Evolutionary conservation across 352 stramenopile species (phyloP).

Genomic region (Phytophthora tentaculata): DNA sequence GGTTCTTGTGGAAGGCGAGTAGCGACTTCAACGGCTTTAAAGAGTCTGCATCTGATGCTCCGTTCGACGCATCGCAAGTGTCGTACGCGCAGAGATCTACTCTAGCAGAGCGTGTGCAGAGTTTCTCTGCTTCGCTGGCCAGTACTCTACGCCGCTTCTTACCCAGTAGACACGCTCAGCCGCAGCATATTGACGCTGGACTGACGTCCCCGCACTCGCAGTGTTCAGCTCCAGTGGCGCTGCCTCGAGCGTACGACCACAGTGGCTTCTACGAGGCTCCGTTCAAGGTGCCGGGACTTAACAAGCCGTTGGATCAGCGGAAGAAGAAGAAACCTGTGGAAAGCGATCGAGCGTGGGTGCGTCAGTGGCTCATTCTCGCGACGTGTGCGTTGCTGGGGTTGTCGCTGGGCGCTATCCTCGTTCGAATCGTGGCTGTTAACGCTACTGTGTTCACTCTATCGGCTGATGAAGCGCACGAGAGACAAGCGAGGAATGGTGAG

Average conservation of each 20-base stretch:
- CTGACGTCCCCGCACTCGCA: constrained; percentile 56
- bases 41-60: constrained; percentile 4
- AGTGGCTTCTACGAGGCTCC: constrained; percentile 46
- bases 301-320: constrained; percentile 25
- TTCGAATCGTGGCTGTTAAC: constrained; percentile 30
- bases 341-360: constrained; percentile 18
- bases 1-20: constrained; percentile 25
- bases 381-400: constrained; percentile 43
- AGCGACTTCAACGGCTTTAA: constrained; percentile 25
- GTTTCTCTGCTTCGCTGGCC: constrained; percentile 46
- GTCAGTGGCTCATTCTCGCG: constrained; percentile 38
- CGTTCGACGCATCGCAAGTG: constrained; percentile 6
- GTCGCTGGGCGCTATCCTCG: constrained; percentile 40
- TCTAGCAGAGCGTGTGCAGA: constrained; percentile 44
- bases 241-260: constrained; percentile 53
- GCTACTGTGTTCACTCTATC: constrained; percentile 38
- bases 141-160: constrained; percentile 49
- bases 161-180: constrained; percentile 14
- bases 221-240: constrained; percentile 40
- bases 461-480: constrained; percentile 20
- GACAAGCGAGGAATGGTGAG: constrained; percentile 38
- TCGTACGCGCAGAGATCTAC: constrained; percentile 23
- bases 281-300: constrained; percentile 28
- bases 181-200: constrained; percentile 9
- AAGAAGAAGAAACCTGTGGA: constrained; percentile 17